Conservation (phyloP, 805 yeast species). For the Osmozyma mogii region DNA sequence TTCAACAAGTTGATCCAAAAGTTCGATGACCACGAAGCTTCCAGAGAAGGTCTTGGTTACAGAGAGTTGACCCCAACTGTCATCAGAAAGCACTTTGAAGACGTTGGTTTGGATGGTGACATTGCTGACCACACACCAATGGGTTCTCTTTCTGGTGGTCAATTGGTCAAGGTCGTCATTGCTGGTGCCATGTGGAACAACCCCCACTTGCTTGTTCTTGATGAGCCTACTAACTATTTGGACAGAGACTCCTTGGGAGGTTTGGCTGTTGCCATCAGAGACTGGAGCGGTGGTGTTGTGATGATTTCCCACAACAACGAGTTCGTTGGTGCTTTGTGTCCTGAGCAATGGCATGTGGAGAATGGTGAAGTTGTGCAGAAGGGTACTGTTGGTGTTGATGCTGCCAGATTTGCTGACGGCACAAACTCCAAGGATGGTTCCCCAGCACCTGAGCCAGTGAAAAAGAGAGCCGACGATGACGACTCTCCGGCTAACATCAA, state of each 20-base stretch:
- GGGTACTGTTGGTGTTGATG: conserved; percentile 71
- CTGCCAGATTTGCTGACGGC: conserved; percentile 75
- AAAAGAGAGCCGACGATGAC: conserved; percentile 54
- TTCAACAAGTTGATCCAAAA: conserved; percentile 36
- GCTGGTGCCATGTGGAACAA: conserved; percentile 99
- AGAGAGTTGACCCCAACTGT: conserved; percentile 74
- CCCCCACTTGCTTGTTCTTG: conserved; percentile 91
- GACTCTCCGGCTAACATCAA: conserved; percentile 96
- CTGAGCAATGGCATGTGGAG: conserved; percentile 97
- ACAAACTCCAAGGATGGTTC: conserved; percentile 39
- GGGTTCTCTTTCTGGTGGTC: conserved; percentile 97
- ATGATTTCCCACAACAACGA: conserved; percentile 98
- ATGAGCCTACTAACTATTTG: conserved; percentile 96
- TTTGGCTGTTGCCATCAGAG: conserved; percentile 93
- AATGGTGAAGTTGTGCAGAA: conserved; percentile 83
- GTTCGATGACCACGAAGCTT: conserved; percentile 41
- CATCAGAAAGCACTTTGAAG: conserved; percentile 94
- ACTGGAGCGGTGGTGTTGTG: conserved; percentile 97
- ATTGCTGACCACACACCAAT: conserved; percentile 97
- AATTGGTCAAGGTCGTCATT: conserved; percentile 93
- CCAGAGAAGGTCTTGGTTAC: conserved; percentile 42
- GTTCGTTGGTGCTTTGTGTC: conserved; percentile 94
- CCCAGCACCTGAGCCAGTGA: conserved; percentile 23
- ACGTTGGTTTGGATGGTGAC: conserved; percentile 94
- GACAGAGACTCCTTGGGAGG: conserved; percentile 98